Evolutionary conservation across 1,139 yeast genomes (phyloP).

Genomic region (Candida sanyaensis): DNA sequence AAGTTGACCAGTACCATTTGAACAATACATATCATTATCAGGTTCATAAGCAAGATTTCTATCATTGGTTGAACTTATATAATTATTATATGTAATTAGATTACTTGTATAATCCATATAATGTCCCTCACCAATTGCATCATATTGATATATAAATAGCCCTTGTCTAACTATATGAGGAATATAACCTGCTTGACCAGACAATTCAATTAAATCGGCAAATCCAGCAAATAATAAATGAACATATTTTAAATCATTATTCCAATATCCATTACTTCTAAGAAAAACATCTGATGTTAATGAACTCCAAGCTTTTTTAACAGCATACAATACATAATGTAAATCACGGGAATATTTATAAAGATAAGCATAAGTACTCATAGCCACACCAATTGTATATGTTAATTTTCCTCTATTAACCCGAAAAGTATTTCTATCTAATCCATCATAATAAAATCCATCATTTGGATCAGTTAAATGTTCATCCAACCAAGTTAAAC

Average conservation of each 20-base stretch:
- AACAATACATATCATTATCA: slow-evolving; percentile 17
- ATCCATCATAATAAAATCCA: slow-evolving; percentile 29
- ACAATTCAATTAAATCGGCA: slow-evolving; percentile 21
- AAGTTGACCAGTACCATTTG: slow-evolving; percentile 12
- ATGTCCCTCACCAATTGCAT: slow-evolving; percentile 11
- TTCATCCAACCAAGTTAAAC: slow-evolving; percentile 24
- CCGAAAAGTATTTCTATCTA: slow-evolving; percentile 11
- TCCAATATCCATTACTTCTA: slow-evolving; percentile 30
- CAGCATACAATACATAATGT: slow-evolving; percentile 16
- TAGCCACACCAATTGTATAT: slow-evolving; percentile 38
- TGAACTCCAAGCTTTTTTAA: slow-evolving; percentile 14
- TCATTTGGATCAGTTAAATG: slow-evolving; percentile 26
- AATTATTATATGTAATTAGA: slow-evolving; percentile 2
- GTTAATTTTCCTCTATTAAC: slow-evolving; percentile 35
- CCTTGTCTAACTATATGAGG: slow-evolving; percentile 25
- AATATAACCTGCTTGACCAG: slow-evolving; percentile 13
- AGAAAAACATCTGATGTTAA: slow-evolving; percentile 22
- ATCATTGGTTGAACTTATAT: slow-evolving; percentile 10
- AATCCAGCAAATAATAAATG: slow-evolving; percentile 29
- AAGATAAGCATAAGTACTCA: slow-evolving; percentile 33
- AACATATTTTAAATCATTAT: slow-evolving; percentile 24
- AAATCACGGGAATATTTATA: slow-evolving; percentile 17
- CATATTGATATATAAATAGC: slow-evolving; percentile 20
- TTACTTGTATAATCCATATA: slow-evolving; percentile 16
- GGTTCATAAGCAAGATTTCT: slow-evolving; percentile 4